A percentile compares a stretch with the other conserved stretches of the same genome.
Conservation (phyloP, 352 stramenopile genomes). For the Albugo laibachii region DNA sequence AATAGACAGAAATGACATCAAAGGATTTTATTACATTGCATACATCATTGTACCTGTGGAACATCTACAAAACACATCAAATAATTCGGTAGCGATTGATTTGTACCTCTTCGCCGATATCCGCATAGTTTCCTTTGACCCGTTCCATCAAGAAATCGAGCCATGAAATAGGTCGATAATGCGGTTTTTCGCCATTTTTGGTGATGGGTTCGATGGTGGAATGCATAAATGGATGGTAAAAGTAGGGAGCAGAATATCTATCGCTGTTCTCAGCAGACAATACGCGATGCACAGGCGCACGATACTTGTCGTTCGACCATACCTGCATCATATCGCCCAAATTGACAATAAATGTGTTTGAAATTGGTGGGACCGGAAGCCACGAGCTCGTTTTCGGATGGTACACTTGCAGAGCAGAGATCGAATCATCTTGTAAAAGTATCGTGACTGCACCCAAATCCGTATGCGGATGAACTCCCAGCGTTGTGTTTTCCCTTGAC, state of each 20-base stretch:
- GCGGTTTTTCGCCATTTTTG: slow-evolving; percentile 13
- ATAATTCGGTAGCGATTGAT: slow-evolving; percentile 51
- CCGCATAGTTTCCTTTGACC: slow-evolving; percentile 81
- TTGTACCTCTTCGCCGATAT: slow-evolving; percentile 85
- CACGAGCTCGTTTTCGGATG: slow-evolving; percentile 28
- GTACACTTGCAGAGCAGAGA: slow-evolving; percentile 49
- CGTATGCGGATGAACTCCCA: slow-evolving; percentile 46
- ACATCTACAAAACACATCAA: too few relatives aligned
- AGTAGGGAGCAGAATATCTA: slow-evolving; percentile 68
- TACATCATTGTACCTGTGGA: too few relatives aligned
- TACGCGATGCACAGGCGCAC: slow-evolving; percentile 57
- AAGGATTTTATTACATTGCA: too few relatives aligned
- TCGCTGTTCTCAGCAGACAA: slow-evolving; percentile 35
- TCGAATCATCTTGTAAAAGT: slow-evolving; percentile 45
- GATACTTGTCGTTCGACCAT: slow-evolving; percentile 32
- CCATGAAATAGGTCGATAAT: slow-evolving; percentile 74
- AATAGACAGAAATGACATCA: too few relatives aligned
- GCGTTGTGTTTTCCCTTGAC: slow-evolving; percentile 18
- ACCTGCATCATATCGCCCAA: slow-evolving; percentile 69
- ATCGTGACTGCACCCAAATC: slow-evolving; percentile 74
- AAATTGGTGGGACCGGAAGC: slow-evolving; percentile 53
- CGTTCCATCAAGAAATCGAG: slow-evolving; percentile 73
- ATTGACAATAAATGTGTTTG: slow-evolving; percentile 52
- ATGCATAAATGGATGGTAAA: slow-evolving; percentile 67
- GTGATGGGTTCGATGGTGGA: slow-evolving; percentile 36